Base-by-base conservation (phyloP, 2,329 filamentous ascomycete species). In the Monosporascus ibericus region DNA sequence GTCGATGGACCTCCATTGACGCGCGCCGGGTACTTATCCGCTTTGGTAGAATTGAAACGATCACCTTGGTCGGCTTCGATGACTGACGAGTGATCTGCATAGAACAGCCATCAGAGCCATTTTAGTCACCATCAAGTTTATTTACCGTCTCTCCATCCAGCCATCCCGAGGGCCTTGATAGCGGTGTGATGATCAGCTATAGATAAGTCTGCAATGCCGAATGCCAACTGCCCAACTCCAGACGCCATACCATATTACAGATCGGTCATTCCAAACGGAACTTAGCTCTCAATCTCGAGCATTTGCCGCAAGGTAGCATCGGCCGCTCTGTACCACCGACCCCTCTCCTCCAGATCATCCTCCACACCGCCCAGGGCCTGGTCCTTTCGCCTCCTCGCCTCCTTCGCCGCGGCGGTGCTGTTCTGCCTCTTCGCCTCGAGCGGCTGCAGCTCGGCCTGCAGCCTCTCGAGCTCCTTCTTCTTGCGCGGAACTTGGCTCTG, bases 291-390 rank as follows among this genome's bases (percentile, higher is more conserved):
- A 18, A 84, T 72, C 58, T 84, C 82, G 59, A 90, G 65, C 70
- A 88, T 82, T 53, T 80, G 76, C 63, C 73, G 82, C 66, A 91
- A 67, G 14, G 75, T 78, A 8, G 73, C 71, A 64, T 90, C 87
- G n/a, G 82, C 83, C 18, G 84, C 85, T 58, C 82, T 80, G 70
- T 85, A 84, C 88, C 88, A 92, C 58, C 87, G 75, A 6, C 86
- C 88, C 60, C 84, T 79, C 68, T 88, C 85, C 66, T 92, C 88
- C 34, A 91, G 68, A 62, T 92, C 87, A 61, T 90, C 87, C 17
- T 82, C 81, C 42, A 84, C 80, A 6, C 85, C 86, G 5, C 82
- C 81, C 7, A 85, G 71, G 8, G 83, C 78, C 11, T 78, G 78
- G 62, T 90, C 86, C 66, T 84, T 86, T 61, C 86, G 78, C 63